Evolutionary conservation across 2,329 filamentous ascomycete species (phyloP).

Genomic region (Penicillium sp.): DNA sequence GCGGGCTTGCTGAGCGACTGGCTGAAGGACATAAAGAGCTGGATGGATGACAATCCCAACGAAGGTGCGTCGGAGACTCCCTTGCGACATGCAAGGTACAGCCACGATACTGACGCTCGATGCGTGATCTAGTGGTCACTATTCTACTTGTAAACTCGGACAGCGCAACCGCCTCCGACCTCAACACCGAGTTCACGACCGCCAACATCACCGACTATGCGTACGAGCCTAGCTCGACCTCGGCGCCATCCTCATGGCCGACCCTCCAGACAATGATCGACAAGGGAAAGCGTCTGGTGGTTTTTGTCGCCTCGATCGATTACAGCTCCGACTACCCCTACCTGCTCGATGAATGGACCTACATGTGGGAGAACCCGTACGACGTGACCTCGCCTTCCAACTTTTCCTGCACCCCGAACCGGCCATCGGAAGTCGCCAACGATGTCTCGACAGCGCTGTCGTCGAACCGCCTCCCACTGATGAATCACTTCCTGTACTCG

Average conservation of each 20-base stretch:
- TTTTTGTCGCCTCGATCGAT: conserved; percentile 60
- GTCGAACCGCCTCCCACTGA: conserved; percentile 63
- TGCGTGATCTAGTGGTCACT: conserved; percentile 58
- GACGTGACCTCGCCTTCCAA: conserved; percentile 60
- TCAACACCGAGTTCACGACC: conserved; percentile 55
- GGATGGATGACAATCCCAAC: conserved; percentile 67
- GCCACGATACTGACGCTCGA: conserved; percentile 3
- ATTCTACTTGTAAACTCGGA: conserved; percentile 70
- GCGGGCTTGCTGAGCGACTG: conserved; percentile 64
- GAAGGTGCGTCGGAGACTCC: conserved; percentile 45
- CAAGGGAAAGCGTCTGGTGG: conserved; percentile 62
- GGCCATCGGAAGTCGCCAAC: conserved; percentile 56
- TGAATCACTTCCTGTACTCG: conserved; percentile 78
- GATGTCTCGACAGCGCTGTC: conserved; percentile 51
- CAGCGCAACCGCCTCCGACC: conserved; percentile 53
- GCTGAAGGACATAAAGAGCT: conserved; percentile 62
- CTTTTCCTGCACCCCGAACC: conserved; percentile 70
- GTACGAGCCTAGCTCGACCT: conserved; percentile 54
- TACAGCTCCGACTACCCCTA: conserved; percentile 39
- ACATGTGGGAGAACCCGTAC: conserved; percentile 69
- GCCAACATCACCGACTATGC: conserved; percentile 62
- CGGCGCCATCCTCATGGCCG: conserved; percentile 58
- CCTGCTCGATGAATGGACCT: conserved; percentile 45
- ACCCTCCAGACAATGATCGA: conserved; percentile 68
- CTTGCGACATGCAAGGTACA: neutral